Base-by-base conservation (phyloP, 2,329 filamentous ascomycete species). In the Lomentospora prolificans region DNA sequence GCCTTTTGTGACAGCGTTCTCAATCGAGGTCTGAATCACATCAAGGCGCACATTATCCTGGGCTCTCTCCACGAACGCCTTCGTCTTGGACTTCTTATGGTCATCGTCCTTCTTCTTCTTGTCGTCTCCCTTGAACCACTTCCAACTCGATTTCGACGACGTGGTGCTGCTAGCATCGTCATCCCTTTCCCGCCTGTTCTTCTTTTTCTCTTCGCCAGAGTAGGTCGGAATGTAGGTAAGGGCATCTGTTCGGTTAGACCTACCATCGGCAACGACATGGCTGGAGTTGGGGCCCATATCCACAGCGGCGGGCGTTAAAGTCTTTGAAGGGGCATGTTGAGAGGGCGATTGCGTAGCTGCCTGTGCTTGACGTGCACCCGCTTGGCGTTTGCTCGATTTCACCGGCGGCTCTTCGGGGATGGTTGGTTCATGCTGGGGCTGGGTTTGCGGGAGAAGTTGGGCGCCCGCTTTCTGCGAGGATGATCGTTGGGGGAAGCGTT, bases 11-110 rank as follows among this genome's bases (percentile, higher is more conserved):
- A 78, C 74, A 8, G 70, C 74, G 46, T 76, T 81, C 52, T 97
- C 92, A 65, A 95, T 91, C 0, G 91, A 95, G 36, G 82, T 87
- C 65, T 96, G 91, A 22, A 96, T 75, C 22, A 95, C 81, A 64
- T 97, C 92, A 27, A 96, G 76, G 28, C 92, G 83, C 19, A 87
- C 86, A 62, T 85, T 90, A 63, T 96, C 91, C 60, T 91, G 85
- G 1, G 73, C 69, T 62, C 80, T 82, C 61, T 87, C 75, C 1
- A 70, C 68, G 8, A 75, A 71, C 10, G 69, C 69, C 66, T 82
- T 86, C 1, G 79, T 72, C 64, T 89, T 91, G 44, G 80, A 78
- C 63, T 85, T 85, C 66, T 86, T 90, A 53, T 74, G 72, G 57
- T 87, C 80, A 25, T 80, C 79, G 53, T 81, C 79, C 59, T 76